Evolutionary conservation across 345 rosid species (phyloP).

Genomic region (Clarkia xantiana): DNA sequence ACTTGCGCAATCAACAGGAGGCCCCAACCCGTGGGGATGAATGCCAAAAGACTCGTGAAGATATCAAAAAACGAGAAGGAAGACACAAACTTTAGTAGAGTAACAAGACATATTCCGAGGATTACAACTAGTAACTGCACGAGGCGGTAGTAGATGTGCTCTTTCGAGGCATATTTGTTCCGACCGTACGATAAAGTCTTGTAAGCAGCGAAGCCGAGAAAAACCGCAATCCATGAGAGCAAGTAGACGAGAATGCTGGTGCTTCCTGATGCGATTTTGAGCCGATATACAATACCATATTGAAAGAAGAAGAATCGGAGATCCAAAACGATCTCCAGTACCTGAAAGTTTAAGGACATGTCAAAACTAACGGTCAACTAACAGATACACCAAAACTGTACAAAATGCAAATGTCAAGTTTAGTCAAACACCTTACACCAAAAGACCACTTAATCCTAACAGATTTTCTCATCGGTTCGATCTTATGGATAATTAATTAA

Average conservation of each 20-base stretch:
- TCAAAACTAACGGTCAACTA: too few relatives aligned
- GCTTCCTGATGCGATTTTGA: constrained; percentile 4
- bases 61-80: constrained; percentile 1
- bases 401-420: too few relatives aligned
- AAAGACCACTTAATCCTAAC: too few relatives aligned
- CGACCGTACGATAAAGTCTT: constrained; percentile 1
- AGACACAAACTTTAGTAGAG: not conserved
- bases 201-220: not conserved
- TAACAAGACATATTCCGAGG: not conserved
- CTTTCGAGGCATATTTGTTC: constrained; percentile 2
- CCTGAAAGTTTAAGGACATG: too few relatives aligned
- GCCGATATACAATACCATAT: constrained; percentile 6
- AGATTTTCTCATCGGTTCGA: too few relatives aligned
- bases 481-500: too few relatives aligned
- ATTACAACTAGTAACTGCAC: not conserved
- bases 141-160: constrained; percentile 10
- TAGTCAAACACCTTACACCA: too few relatives aligned
- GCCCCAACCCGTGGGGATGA: constrained; percentile 11
- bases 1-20: constrained; percentile 9
- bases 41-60: constrained; percentile 9
- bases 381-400: too few relatives aligned
- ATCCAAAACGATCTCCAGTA: constrained; percentile 3
- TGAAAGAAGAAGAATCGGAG: constrained; percentile 12
- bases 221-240: constrained; percentile 6
- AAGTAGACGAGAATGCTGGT: constrained; percentile 6